Conservation (phyloP, 2,329 filamentous ascomycete species). For the Aspergillus novofumigatus region DNA sequence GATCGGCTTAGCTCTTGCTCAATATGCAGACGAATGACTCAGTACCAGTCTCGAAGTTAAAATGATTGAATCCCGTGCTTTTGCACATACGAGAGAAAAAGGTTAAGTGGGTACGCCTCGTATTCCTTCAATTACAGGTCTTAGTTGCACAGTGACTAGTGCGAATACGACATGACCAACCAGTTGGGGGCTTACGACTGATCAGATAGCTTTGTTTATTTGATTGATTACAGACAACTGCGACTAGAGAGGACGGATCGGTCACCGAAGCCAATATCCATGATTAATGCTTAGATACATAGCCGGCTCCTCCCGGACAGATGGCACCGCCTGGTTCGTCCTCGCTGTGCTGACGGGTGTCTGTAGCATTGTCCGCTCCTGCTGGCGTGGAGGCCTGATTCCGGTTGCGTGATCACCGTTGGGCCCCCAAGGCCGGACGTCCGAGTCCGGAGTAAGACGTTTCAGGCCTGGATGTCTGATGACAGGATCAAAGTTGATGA, state of each 20-base stretch:
- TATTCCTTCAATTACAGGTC: background rate
- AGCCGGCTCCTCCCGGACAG: conserved; percentile 24
- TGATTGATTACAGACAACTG: background rate
- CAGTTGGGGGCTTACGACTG: background rate
- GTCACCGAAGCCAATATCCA: conserved; percentile 26
- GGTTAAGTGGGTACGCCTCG: background rate
- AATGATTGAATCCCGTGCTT: background rate
- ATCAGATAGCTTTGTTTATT: background rate
- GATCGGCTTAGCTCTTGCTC: too few species aligned
- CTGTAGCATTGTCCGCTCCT: conserved; percentile 8
- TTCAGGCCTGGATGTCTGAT: conserved; percentile 25
- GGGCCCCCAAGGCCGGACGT: background rate
- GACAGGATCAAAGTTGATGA: conserved; percentile 39
- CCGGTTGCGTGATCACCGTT: background rate
- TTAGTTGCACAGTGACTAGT: background rate
- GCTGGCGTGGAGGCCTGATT: background rate
- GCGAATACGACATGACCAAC: background rate
- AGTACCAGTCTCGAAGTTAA: background rate
- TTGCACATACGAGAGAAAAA: background rate
- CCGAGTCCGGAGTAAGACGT: background rate
- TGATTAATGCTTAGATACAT: conserved; percentile 23
- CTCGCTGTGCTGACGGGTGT: background rate
- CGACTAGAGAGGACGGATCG: background rate
- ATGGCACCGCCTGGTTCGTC: conserved; percentile 17
- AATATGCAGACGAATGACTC: too few species aligned